phyloP scores from a whole-genome alignment of 305 asterid species.

The Caryopteris hybrid region DNA sequence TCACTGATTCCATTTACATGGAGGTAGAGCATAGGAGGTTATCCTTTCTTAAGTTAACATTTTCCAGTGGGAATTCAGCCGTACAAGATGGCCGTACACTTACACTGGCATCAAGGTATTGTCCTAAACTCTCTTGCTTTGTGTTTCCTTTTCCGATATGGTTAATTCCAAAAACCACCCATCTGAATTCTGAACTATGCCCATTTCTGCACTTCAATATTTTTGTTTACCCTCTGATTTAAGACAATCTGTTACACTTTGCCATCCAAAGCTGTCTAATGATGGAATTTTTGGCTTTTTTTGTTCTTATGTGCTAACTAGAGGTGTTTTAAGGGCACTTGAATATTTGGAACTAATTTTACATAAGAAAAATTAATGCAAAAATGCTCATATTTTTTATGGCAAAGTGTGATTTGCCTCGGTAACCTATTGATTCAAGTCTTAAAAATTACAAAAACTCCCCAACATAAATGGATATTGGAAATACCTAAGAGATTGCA shows the following conservation, averaged over 20 bases:
- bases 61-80: slow-evolving; percentile 54
- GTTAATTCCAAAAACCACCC: not conserved
- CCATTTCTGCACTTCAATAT: no score
- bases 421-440: not conserved
- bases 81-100: slow-evolving; percentile 63
- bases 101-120: slow-evolving; percentile 72
- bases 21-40: slow-evolving; percentile 90
- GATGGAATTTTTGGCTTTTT: no score
- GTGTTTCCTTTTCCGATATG: not conserved
- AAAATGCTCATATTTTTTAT: no score
- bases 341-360: no score
- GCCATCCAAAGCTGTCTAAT: no score
- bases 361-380: no score
- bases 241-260: no score
- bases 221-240: no score
- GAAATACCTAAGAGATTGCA: not conserved
- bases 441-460: not conserved
- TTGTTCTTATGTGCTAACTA: no score
- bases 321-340: no score
- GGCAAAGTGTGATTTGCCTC: not conserved
- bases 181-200: not conserved
- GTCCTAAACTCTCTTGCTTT: slow-evolving; percentile 1
- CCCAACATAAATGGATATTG: not conserved
- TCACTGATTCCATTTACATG: slow-evolving; percentile 78
- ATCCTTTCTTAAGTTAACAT: slow-evolving; percentile 69